A percentile compares a stretch with the other conserved stretches of the same genome.
phyloP scores from a whole-genome alignment of 352 stramenopile genomes.

The Phytophthora pinifolia region DNA sequence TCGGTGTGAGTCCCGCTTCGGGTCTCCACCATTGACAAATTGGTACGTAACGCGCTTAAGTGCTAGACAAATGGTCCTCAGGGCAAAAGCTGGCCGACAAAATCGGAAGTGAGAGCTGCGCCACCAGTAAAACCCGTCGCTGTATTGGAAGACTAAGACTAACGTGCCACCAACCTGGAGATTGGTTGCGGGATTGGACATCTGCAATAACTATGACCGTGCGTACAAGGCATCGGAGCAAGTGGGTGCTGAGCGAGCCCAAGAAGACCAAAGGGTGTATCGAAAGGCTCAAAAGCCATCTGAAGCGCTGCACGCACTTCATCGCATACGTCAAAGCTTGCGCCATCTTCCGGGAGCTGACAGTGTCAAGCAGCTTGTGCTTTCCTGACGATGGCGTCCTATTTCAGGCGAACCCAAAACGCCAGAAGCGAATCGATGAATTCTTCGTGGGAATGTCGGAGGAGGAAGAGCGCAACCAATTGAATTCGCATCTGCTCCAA shows the following conservation, averaged over 20 bases:
- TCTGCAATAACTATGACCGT: not conserved
- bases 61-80: too few relatives aligned
- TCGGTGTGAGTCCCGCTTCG: too few relatives aligned
- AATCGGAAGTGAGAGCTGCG: too few relatives aligned
- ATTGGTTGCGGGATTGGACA: conserved; percentile 1
- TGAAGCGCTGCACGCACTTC: not conserved
- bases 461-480: not conserved
- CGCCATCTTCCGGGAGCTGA: not conserved
- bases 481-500: not conserved
- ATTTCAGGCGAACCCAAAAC: not conserved
- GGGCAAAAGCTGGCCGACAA: too few relatives aligned
- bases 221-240: not conserved
- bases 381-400: not conserved
- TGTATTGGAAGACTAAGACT: too few relatives aligned
- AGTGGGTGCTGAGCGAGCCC: not conserved
- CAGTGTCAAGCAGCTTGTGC: too few relatives aligned
- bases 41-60: too few relatives aligned
- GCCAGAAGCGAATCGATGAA: not conserved
- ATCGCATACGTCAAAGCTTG: not conserved
- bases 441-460: not conserved
- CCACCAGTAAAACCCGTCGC: too few relatives aligned
- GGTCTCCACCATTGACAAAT: too few relatives aligned
- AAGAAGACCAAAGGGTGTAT: not conserved
- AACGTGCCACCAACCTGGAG: not conserved
- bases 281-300: not conserved